Evolutionary conservation across 768 basidiomycete genomes (phyloP), one percentile per base, ranked within the genome.

Genomic region (Gymnopilus junonius): DNA sequence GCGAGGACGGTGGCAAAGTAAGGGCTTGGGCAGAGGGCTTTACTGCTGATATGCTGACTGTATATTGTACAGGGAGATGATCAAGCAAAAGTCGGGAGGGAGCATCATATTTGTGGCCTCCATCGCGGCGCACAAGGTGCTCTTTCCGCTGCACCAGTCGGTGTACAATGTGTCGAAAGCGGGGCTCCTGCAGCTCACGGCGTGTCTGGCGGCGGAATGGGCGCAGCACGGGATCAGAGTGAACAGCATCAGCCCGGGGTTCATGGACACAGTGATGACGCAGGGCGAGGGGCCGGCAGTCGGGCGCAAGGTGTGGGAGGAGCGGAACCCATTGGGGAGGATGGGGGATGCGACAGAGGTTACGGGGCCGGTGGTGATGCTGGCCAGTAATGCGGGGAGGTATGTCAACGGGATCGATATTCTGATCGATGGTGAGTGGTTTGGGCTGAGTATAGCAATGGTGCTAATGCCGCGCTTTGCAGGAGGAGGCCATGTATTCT

Each of bases 351-450:
- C 80, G 4, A 70, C 67, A 12, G 82, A 84, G 66, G 54, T 83
- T 58, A 73, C 70, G 1, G 81, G 82, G 0, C 73, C 67, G 1
- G 70, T 80, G 12, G 74, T 82, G 3, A 65, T 83, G 56, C 69
- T 84, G 7, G 79, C 77, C 48, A 83, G 80, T 65, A 71, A 71
- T 12, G 79, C 77, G 0, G 82, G 81, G 14, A 71, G 75, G 35
- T 83, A 79, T 65, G 78, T 83, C 29, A 83, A 75, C 20, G 83
- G 81, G 3, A 72, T 73, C 1, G 77, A 82, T 70, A 77, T 82
- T 37, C 20, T 77, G 39, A 70, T 83, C 3, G 81, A 83, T 62
- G 81, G 79, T 82, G 61, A 53, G 72, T 70, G 39, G 20, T 23
- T 17, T 51, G 17, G 14, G 8, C 21, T 2, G 17, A 20, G 40